Evolutionary conservation across 129 eudicot genomes (phyloP).

Genomic region (Lactuca sativa): DNA sequence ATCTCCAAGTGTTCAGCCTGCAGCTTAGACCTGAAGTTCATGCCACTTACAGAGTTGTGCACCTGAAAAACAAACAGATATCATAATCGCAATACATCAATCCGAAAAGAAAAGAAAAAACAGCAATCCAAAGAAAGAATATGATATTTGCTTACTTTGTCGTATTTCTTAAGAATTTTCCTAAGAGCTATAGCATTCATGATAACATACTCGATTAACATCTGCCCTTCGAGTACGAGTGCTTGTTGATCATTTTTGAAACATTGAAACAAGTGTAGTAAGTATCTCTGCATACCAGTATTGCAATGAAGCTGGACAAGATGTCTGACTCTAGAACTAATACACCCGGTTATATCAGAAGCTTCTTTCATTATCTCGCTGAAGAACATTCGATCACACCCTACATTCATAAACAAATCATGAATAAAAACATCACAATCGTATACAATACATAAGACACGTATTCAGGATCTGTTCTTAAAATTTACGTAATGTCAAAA

Average conservation of each 20-base stretch:
- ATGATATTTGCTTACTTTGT: constrained; percentile 43
- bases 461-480: no score
- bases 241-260: constrained; percentile 45
- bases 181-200: constrained; percentile 57
- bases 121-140: neutral
- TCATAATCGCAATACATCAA: neutral
- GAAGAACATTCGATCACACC: constrained; percentile 52
- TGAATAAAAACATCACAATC: neutral
- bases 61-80: constrained; percentile 35
- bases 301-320: constrained; percentile 47
- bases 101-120: neutral
- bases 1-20: constrained; percentile 49
- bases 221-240: constrained; percentile 44
- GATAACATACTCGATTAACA: constrained; percentile 47
- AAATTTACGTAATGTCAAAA: no score
- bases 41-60: constrained; percentile 57
- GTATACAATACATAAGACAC: no score
- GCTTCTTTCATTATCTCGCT: constrained; percentile 62
- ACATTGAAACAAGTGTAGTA: constrained; percentile 35
- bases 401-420: constrained; percentile 9
- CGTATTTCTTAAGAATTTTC: constrained; percentile 64
- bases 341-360: constrained; percentile 50
- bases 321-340: constrained; percentile 51
- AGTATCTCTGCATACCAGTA: constrained; percentile 38
- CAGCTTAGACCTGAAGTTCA: constrained; percentile 52